Percentiles rank a stretch among this genome's conserved stretches.
Conservation (phyloP, 371 early-diverging fungal species). For the Rhizopus delemar region DNA sequence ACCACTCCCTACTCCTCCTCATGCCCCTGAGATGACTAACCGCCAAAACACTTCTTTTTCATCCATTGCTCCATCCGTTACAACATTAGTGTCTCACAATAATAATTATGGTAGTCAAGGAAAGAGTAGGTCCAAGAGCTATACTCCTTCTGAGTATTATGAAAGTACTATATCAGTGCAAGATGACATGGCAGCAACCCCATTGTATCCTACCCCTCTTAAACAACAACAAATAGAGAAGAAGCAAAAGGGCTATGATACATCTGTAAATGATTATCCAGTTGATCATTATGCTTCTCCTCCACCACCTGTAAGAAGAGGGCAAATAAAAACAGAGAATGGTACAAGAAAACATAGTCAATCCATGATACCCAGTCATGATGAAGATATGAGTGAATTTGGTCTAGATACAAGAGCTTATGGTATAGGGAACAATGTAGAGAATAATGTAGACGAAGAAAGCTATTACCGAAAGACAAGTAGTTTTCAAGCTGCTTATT, state of each 20-base stretch:
- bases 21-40: not conserved
- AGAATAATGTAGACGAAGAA: no score
- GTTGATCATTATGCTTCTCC: slow-evolving; percentile 9
- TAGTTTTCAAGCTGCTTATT: not conserved
- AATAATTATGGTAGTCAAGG: slow-evolving; percentile 9
- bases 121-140: slow-evolving; percentile 5
- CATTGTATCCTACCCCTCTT: not conserved
- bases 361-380: slow-evolving; percentile 2
- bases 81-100: slow-evolving; percentile 18
- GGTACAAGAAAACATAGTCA: not conserved
- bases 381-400: slow-evolving; percentile 18
- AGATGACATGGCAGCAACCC: not conserved
- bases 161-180: not conserved
- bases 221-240: not conserved
- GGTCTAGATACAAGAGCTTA: not conserved
- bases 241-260: not conserved
- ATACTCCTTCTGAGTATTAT: not conserved
- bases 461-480: not conserved
- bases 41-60: slow-evolving; percentile 18
- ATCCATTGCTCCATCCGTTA: slow-evolving; percentile 19
- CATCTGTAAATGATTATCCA: not conserved
- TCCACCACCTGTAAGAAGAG: slow-evolving; percentile 10
- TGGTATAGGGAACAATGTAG: not conserved
- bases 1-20: slow-evolving; percentile 19
- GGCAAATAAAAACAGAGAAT: slow-evolving; percentile 1